Conservation (phyloP, 805 yeast genomes). For the Debaryomyces castellii region DNA sequence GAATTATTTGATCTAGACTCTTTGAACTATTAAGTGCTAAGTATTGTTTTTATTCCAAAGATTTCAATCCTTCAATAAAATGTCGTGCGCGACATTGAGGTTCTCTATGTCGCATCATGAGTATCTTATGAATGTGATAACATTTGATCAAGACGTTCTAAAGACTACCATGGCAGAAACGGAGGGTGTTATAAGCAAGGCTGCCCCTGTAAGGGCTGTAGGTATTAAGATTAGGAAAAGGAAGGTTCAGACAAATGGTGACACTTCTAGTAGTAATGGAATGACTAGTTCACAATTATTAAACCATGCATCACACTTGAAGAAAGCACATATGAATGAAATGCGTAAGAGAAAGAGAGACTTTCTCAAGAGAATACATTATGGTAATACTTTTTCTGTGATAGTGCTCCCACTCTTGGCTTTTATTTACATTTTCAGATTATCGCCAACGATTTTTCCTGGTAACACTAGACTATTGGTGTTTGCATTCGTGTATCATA, state of each 20-base stretch:
- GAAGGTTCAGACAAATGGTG: constrained; percentile 11
- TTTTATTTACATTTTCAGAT: constrained; percentile 33
- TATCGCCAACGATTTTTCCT: constrained; percentile 24
- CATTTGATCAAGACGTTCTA: not conserved
- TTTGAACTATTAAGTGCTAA: not conserved
- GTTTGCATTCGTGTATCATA: constrained; percentile 31
- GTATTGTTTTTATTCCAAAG: not conserved
- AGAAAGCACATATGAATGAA: constrained; percentile 30
- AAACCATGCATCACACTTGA: constrained; percentile 23
- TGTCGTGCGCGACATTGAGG: not conserved
- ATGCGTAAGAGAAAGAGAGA: constrained; percentile 36
- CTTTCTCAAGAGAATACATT: constrained; percentile 36
- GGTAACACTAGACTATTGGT: constrained; percentile 22
- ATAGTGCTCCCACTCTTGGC: constrained; percentile 34
- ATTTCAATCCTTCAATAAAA: not conserved
- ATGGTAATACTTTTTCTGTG: constrained; percentile 29
- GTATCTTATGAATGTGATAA: not conserved
- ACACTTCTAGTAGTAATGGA: constrained; percentile 1
- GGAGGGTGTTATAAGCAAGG: not conserved
- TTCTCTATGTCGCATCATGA: not conserved
- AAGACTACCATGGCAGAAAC: constrained; percentile 8
- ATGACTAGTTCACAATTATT: constrained; percentile 13
- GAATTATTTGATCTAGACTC: not conserved
- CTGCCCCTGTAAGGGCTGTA: not conserved
- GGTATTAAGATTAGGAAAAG: constrained; percentile 20